phyloP scores from a whole-genome alignment of 306 rosid species.

The Fagus crenata region DNA sequence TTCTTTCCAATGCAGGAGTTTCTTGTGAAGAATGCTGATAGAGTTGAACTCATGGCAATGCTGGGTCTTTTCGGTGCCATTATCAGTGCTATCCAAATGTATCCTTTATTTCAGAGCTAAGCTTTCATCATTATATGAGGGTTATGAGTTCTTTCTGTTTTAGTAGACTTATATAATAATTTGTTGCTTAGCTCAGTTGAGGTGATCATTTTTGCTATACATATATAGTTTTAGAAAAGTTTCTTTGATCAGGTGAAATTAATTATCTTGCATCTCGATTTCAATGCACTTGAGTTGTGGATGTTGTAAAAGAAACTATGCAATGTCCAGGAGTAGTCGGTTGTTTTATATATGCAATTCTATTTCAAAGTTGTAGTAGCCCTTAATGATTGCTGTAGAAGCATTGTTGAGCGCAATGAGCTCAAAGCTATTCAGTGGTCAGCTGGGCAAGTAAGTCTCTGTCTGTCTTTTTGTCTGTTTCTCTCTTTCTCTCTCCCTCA shows the following conservation, averaged over 20 bases:
- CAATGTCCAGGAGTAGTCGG: slow-evolving; percentile 7
- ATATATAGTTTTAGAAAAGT: slow-evolving; percentile 9
- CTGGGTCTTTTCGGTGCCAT: slow-evolving; percentile 76
- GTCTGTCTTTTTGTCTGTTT: slow-evolving; percentile 19
- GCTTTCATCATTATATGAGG: slow-evolving; percentile 8
- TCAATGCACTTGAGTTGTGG: slow-evolving; percentile 5
- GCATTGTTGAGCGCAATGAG: slow-evolving; percentile 74
- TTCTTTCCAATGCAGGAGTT: slow-evolving; percentile 63
- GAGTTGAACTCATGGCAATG: slow-evolving; percentile 89
- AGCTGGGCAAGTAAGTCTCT: slow-evolving; percentile 74
- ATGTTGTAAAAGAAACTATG: slow-evolving; percentile 19
- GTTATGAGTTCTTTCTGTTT: slow-evolving; percentile 20
- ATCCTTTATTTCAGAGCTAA: slow-evolving; percentile 53
- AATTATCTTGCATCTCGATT: slow-evolving; percentile 21
- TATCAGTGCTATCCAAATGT: slow-evolving; percentile 90
- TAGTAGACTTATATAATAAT: not conserved
- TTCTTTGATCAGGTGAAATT: not conserved
- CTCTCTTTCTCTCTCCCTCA: slow-evolving; percentile 8
- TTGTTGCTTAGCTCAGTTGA: not conserved
- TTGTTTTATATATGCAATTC: slow-evolving; percentile 2
- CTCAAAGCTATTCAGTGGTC: slow-evolving; percentile 88
- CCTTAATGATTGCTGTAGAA: slow-evolving; percentile 71
- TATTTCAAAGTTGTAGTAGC: slow-evolving; percentile 17
- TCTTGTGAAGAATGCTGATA: slow-evolving; percentile 81
- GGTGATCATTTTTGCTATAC: slow-evolving; percentile 9